Conservation (phyloP, 2,329 filamentous ascomycete genomes). For the Venturia oleaginea region DNA sequence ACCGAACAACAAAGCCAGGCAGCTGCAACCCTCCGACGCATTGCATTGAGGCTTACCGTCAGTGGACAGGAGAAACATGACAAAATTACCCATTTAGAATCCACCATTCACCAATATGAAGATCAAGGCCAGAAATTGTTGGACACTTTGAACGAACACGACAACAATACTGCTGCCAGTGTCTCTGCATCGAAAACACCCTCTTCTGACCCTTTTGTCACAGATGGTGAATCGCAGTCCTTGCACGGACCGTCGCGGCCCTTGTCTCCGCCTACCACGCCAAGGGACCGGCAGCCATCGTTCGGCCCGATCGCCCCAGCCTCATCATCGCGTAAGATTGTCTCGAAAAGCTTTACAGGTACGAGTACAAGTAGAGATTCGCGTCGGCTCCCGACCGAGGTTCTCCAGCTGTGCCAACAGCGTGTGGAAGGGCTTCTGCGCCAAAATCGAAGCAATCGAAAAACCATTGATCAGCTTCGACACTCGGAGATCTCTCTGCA, state of each 20-base stretch:
- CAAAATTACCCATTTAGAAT: constrained; percentile 1
- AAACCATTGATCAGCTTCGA: constrained; percentile 8
- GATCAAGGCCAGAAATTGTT: neutral
- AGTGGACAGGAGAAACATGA: constrained; percentile 4
- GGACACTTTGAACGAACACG: neutral
- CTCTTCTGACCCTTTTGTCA: neutral
- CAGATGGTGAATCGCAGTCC: neutral
- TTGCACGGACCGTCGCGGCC: constrained; percentile 8
- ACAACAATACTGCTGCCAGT: neutral
- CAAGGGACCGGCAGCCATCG: neutral
- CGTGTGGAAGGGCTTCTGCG: constrained; percentile 7
- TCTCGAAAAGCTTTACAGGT: neutral
- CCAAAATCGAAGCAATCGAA: neutral
- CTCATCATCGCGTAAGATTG: neutral
- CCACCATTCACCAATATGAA: neutral
- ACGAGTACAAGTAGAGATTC: neutral
- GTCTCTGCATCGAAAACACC: neutral
- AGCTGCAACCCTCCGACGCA: neutral
- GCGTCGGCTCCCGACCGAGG: constrained; percentile 8
- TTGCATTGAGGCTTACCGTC: constrained; percentile 10
- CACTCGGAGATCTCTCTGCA: constrained; percentile 9
- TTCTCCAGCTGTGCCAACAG: constrained; percentile 10
- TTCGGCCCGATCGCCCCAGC: neutral
- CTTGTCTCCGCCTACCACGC: constrained; percentile 7
- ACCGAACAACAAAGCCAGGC: neutral